Percentiles rank a stretch among this genome's conserved stretches.
Evolutionary conservation across 208 protist genomes (phyloP).

Genomic region (Crithidia acanthocephali): DNA sequence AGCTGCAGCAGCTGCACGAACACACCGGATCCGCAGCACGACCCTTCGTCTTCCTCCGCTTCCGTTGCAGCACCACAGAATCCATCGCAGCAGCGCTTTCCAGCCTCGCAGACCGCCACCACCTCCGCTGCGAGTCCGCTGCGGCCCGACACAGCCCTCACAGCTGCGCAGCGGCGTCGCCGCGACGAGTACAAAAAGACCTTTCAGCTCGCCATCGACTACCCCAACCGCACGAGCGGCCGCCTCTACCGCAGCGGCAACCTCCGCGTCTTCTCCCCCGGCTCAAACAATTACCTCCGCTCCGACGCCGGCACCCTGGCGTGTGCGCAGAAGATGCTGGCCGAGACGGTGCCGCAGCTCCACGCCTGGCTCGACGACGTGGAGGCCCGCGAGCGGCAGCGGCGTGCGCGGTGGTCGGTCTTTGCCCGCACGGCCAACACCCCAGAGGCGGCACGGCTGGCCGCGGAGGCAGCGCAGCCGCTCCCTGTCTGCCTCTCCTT

Average conservation of each 20-base stretch:
- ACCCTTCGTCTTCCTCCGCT: not conserved
- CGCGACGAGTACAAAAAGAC: slow-evolving; percentile 13
- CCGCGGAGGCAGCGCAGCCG: slow-evolving; percentile 8
- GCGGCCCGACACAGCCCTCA: slow-evolving; percentile 4
- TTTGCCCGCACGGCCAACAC: slow-evolving; percentile 16
- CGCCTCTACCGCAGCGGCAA: slow-evolving; percentile 47
- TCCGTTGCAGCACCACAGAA: not conserved
- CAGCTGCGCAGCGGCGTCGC: slow-evolving; percentile 7
- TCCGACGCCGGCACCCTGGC: slow-evolving; percentile 43
- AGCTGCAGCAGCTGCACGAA: not conserved
- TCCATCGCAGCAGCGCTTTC: not conserved
- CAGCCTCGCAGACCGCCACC: too few relatives aligned
- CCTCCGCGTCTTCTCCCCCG: slow-evolving; percentile 54
- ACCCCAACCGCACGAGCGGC: slow-evolving; percentile 33
- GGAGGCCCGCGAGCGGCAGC: slow-evolving; percentile 24
- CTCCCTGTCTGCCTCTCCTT: slow-evolving; percentile 57
- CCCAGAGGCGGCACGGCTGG: slow-evolving; percentile 13
- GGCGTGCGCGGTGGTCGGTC: slow-evolving; percentile 12
- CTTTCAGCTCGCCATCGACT: slow-evolving; percentile 27
- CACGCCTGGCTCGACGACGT: slow-evolving; percentile 49
- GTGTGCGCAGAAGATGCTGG: slow-evolving; percentile 46
- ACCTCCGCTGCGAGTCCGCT: slow-evolving; percentile 2
- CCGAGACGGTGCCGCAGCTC: slow-evolving; percentile 57
- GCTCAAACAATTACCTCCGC: slow-evolving; percentile 50
- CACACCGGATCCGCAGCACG: not conserved